Evolutionary conservation across 2,329 filamentous ascomycete species (phyloP).

Genomic region (Cercospora brassicicola): DNA sequence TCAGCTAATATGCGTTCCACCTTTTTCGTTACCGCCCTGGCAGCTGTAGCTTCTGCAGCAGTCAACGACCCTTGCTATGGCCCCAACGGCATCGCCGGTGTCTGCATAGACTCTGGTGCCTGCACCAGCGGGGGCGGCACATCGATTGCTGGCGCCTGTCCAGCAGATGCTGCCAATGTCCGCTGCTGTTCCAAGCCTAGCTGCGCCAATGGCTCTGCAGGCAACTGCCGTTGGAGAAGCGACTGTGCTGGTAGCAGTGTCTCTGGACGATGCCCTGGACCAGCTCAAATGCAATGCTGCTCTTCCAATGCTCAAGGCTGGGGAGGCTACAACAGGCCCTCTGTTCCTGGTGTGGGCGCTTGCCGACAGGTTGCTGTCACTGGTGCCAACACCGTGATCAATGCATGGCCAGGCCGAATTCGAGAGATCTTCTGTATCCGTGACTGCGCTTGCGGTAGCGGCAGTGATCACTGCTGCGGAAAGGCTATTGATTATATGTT

Average conservation of each 20-base stretch:
- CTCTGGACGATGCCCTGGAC: constrained; percentile 5
- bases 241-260: constrained; percentile 7
- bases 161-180: constrained; percentile 7
- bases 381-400: neutral
- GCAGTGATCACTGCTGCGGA: constrained; percentile 11
- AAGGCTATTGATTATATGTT: constrained; percentile 15
- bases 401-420: neutral
- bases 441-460: constrained; percentile 3
- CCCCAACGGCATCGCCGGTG: neutral
- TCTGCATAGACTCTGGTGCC: constrained; percentile 1
- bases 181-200: constrained; percentile 10
- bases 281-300: constrained; percentile 9
- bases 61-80: constrained; percentile 13
- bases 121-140: neutral
- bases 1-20: constrained; percentile 1
- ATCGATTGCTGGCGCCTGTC: constrained; percentile 10
- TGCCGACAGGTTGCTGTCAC: neutral
- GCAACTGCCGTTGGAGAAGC: constrained; percentile 13
- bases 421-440: constrained; percentile 8
- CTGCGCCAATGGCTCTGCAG: constrained; percentile 4
- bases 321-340: constrained; percentile 2
- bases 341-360: neutral
- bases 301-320: neutral
- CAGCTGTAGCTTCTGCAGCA: neutral
- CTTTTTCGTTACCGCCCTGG: neutral